A percentile compares a stretch with the other conserved stretches of the same genome.
phyloP scores from a whole-genome alignment of 2,329 filamentous ascomycete species.

The Fusarium praegraminearum region DNA sequence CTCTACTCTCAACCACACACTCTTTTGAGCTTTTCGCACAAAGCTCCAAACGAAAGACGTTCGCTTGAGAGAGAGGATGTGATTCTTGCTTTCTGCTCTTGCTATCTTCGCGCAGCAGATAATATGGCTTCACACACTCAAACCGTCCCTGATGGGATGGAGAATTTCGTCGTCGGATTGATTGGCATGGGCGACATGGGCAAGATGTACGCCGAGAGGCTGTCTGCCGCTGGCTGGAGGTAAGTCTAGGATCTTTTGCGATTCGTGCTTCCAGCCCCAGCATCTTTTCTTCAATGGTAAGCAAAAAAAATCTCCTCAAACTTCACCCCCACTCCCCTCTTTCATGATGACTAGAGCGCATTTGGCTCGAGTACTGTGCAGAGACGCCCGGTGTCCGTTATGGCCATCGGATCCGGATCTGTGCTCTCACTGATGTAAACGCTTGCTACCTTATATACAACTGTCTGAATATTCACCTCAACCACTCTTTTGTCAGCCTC shows the following conservation, averaged over 20 bases:
- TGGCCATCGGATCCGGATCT: constrained; percentile 72
- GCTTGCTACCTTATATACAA: constrained; percentile 91
- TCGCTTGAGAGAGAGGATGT: constrained; percentile 47
- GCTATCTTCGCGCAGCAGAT: constrained; percentile 43
- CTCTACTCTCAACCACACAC: constrained; percentile 25
- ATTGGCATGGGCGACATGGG: constrained; percentile 99
- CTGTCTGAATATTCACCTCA: constrained; percentile 77
- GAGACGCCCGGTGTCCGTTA: constrained; percentile 76
- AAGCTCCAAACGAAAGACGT: constrained; percentile 25
- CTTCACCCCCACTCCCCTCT: constrained; percentile 26
- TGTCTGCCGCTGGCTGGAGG: constrained; percentile 97
- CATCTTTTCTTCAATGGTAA: constrained; percentile 34
- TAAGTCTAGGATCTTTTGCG: constrained; percentile 57
- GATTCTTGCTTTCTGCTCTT: constrained; percentile 43
- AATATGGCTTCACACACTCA: constrained; percentile 48
- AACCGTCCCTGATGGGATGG: constrained; percentile 62
- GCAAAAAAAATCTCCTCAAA: constrained; percentile 36
- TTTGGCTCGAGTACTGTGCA: constrained; percentile 99
- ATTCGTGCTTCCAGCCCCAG: constrained; percentile 29
- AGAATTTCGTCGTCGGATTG: constrained; percentile 84
- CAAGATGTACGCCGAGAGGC: constrained; percentile 92
- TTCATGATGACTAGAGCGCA: constrained; percentile 99
- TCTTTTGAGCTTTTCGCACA: constrained; percentile 29
- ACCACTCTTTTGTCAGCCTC: constrained; percentile 24
- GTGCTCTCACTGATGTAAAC: constrained; percentile 96